These are phyloP conservation scores for Colletotrichum acutatum DNA, from an alignment of 2,329 filamentous ascomycete genomes.

Conservation along the genomic window DNA sequence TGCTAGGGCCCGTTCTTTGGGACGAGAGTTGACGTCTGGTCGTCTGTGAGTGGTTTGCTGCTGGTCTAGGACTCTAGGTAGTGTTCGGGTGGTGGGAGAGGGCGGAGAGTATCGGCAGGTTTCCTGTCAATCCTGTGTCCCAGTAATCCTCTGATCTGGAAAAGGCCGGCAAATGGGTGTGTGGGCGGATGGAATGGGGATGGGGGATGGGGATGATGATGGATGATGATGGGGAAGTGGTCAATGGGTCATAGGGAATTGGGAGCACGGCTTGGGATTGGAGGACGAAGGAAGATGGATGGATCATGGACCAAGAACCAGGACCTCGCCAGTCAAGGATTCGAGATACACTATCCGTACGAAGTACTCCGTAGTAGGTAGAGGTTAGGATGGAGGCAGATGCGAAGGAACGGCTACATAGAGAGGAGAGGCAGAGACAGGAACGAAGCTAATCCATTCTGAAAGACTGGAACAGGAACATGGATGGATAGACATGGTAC, in stretches of 20 bases:
- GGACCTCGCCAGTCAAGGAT: background rate
- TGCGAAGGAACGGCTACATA: too few relatives aligned
- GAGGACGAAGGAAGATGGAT: background rate
- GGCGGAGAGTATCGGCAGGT: background rate
- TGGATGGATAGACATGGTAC: background rate
- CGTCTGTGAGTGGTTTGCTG: too few relatives aligned
- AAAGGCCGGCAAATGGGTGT: background rate
- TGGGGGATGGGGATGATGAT: background rate
- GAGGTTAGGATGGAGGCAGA: too few relatives aligned
- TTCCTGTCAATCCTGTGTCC: background rate
- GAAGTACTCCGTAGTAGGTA: too few relatives aligned
- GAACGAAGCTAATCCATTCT: background rate
- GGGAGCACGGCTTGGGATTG: background rate
- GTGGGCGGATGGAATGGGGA: background rate
- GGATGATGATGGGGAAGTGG: background rate
- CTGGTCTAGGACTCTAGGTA: background rate
- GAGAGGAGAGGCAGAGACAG: background rate
- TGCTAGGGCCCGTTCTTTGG: background rate
- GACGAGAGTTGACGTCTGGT: constrained; percentile 3
- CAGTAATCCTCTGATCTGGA: background rate
- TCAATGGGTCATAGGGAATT: background rate
- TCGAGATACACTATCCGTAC: background rate
- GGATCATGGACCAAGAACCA: background rate
- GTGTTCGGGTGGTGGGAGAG: background rate
- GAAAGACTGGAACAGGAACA: background rate